These are phyloP conservation scores for Solanum acaule DNA, from an alignment of 257 asterid species.

Conservation along the genomic window DNA sequence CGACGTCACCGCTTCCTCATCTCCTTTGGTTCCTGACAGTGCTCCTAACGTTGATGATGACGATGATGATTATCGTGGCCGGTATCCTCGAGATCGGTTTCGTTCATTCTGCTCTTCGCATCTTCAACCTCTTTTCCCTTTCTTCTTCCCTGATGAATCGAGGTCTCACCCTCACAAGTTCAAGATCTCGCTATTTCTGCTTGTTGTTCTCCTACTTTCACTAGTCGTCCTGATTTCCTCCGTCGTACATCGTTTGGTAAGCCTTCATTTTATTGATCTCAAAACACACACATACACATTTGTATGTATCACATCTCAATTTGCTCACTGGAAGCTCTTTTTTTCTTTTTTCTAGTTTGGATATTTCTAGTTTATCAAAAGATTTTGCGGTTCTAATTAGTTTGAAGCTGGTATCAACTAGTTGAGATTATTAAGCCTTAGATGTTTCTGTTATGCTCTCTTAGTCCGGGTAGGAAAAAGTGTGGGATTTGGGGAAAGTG, in stretches of 20 bases:
- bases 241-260: constrained; percentile 59
- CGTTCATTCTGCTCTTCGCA: constrained; percentile 26
- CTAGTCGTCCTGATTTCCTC: constrained; percentile 42
- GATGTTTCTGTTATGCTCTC: neutral
- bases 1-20: constrained; percentile 13
- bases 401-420: neutral
- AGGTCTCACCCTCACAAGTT: constrained; percentile 44
- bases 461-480: neutral
- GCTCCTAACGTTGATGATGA: constrained; percentile 27
- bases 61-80: constrained; percentile 57
- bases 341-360: neutral
- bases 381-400: neutral
- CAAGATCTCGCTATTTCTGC: constrained; percentile 53
- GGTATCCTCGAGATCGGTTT: constrained; percentile 67
- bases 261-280: constrained; percentile 1
- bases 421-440: neutral
- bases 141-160: constrained; percentile 50
- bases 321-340: neutral
- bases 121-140: constrained; percentile 34
- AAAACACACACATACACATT: neutral
- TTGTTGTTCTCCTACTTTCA: constrained; percentile 32
- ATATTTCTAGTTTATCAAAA: neutral
- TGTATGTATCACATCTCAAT: neutral
- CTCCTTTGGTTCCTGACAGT: constrained; percentile 18
- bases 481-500: neutral